Evolutionary conservation across 2,329 filamentous ascomycete genomes (phyloP), one percentile per base, ranked within the genome.

Genomic region (Penicillium frequentans): DNA sequence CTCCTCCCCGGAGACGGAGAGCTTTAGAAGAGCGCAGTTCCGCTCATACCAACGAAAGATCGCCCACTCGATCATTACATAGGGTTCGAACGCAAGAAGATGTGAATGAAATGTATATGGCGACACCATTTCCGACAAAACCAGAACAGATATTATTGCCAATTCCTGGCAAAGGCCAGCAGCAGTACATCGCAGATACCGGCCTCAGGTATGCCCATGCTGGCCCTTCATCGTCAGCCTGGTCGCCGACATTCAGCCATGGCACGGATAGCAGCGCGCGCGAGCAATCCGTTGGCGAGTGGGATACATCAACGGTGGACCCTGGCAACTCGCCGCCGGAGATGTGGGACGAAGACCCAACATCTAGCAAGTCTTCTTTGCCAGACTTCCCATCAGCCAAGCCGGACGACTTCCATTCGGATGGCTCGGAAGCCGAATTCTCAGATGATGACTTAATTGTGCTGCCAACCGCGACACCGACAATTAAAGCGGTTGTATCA

Each of bases 71-170:
- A n/a, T 74, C 74, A 11, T 61, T 75, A 42, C 75, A 76, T 39
- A 61, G 75, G 49, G 66, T 73, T 24, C 50, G 56, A 2, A 63
- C 63, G 14, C 62, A 71, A 56, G 72, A 75, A 52, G 72, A 74
- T 49, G 64, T 64, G 46, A 68, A 50, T 21, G 48, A 76, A 61
- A 66, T 79, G 50, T 79, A 78, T 63, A 69, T 72, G 11, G 64
- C 73, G 37, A 77, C 73, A 16, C 77, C 78, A 16, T 80, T 76
- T 61, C 78, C 78, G n/a, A 79, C 77, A 13, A 80, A 78, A 55
- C 75, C 77, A 16, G 75, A 76, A 49, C 78, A 80, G 60, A 70
- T 80, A 23, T 68, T 80, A 29, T 60, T 77, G 14, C 78, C 77
- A 6, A 72, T 70, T 42, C 71, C 75, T 4, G 70, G 73, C 13